Evolutionary conservation across 345 rosid genomes (phyloP).

Genomic region (Citrus unshiu): DNA sequence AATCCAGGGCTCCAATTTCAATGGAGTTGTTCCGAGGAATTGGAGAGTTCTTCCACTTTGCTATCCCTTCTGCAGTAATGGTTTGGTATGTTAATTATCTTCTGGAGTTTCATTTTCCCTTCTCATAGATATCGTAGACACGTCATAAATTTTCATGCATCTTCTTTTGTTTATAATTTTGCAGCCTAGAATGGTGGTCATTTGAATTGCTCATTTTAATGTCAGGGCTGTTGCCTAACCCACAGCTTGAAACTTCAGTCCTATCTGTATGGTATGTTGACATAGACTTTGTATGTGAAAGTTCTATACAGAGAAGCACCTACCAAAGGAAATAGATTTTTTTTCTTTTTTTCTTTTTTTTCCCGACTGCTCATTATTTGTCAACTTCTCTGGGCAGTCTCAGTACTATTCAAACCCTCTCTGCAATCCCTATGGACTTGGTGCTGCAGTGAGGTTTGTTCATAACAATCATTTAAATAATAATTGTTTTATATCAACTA

Average conservation of each 20-base stretch:
- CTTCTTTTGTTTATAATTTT: background rate
- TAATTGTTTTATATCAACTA: too few relatives aligned
- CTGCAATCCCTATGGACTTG: too few relatives aligned
- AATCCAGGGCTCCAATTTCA: constrained; percentile 39
- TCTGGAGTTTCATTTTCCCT: background rate
- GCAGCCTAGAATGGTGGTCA: constrained; percentile 98
- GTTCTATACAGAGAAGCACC: too few relatives aligned
- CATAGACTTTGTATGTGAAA: background rate
- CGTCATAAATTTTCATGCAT: background rate
- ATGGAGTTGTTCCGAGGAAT: constrained; percentile 45
- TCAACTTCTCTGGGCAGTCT: too few relatives aligned
- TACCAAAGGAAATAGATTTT: background rate
- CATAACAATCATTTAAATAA: too few relatives aligned
- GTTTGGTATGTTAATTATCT: constrained; percentile 45
- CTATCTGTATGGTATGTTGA: constrained; percentile 69
- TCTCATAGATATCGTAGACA: background rate
- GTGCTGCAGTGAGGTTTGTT: too few relatives aligned
- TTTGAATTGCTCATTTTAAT: constrained; percentile 75
- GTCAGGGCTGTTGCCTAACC: constrained; percentile 77
- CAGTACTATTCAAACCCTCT: too few relatives aligned
- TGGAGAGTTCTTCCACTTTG: constrained; percentile 61
- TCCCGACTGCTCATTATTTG: too few relatives aligned
- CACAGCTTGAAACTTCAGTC: constrained; percentile 86
- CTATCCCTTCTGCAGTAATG: constrained; percentile 70
- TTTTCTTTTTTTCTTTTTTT: too few relatives aligned